Base-by-base conservation (phyloP, 345 rosid genomes). In the Chamaenerion angustifolium region DNA sequence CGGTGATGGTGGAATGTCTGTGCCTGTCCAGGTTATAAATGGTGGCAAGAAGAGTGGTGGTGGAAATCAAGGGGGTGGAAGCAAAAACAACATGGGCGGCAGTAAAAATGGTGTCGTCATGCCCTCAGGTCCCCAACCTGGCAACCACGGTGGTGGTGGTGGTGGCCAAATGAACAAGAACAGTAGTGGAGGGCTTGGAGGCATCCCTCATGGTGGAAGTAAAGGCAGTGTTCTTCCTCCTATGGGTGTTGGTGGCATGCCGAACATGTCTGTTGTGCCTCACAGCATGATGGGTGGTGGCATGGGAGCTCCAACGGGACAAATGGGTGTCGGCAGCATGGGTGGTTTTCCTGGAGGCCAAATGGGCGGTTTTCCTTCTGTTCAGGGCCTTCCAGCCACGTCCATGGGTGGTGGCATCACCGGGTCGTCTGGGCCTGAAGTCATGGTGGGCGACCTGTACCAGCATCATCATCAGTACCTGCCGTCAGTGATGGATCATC, bases 401-500 rank as follows among this genome's bases (percentile, higher is more conserved):
- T 77, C 80, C 12, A 65, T 73, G 64, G 76, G 74, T 0, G 75
- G 66, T 2, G 77, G 67, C n/a, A n/a, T n/a, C n/a, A n/a, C n/a
- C n/a, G n/a, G n/a, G n/a, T n/a, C n/a, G n/a, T n/a, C n/a, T n/a
- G n/a, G n/a, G n/a, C n/a, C n/a, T 0, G 77, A 72, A 25, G 61
- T 56, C 3, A 71, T 85, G 77, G 79, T 83, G 0, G 97, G 83
- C 1, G 78, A 89, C 41, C 89, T 85, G 0, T 78, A 73, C 58
- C 75, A 76, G 1, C 87, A 73, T 5, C 81, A n/a, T n/a, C n/a
- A n/a, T n/a, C 95, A 81, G 58, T 73, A 77, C 60, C 15, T 88
- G 56, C 77, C 82, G 6, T 82, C 90, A 0, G 46, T 88, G 64
- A 86, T 90, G 95, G 79, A 83, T 69, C 98, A 90, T 57, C 95